Conservation (phyloP, 23 red algal genomes). For the Agarophyton chilense region DNA sequence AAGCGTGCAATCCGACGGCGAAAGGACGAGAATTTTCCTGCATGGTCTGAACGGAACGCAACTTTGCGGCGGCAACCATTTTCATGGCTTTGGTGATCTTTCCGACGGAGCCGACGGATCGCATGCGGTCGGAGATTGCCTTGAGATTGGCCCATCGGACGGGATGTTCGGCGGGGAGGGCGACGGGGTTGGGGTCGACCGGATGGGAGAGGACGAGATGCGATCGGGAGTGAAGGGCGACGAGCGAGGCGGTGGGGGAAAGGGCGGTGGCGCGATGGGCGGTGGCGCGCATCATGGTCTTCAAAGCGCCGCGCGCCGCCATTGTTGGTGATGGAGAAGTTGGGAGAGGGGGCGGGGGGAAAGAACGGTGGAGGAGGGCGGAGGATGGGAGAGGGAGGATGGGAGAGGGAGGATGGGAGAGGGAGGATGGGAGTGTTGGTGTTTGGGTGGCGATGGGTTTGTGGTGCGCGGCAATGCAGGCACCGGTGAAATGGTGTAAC, state of each 20-base stretch:
- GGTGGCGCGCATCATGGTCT: constrained; percentile 65
- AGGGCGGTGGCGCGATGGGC: constrained; percentile 59
- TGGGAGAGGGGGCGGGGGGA: neutral
- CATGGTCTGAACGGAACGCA: constrained; percentile 89
- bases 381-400: neutral
- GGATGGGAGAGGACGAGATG: constrained; percentile 24
- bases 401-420: neutral
- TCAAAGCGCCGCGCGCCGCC: constrained; percentile 67
- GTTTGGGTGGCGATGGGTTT: neutral
- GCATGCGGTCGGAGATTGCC: constrained; percentile 92
- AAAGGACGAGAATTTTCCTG: constrained; percentile 93
- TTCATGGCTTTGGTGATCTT: constrained; percentile 99
- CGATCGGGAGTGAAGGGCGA: constrained; percentile 28
- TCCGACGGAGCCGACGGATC: constrained; percentile 86
- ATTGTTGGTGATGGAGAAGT: constrained; percentile 7
- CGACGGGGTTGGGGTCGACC: constrained; percentile 20
- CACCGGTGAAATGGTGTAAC: constrained; percentile 2
- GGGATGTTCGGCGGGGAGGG: constrained; percentile 60
- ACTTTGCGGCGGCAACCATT: constrained; percentile 98
- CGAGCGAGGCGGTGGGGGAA: constrained; percentile 33
- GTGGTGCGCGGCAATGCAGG: neutral
- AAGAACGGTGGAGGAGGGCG: neutral
- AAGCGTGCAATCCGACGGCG: constrained; percentile 78
- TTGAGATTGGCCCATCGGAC: constrained; percentile 92
- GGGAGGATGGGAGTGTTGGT: neutral